Percentiles rank a stretch among this genome's conserved stretches.
Conservation (phyloP, 768 basidiomycete genomes). For the Mycena haematopus region DNA sequence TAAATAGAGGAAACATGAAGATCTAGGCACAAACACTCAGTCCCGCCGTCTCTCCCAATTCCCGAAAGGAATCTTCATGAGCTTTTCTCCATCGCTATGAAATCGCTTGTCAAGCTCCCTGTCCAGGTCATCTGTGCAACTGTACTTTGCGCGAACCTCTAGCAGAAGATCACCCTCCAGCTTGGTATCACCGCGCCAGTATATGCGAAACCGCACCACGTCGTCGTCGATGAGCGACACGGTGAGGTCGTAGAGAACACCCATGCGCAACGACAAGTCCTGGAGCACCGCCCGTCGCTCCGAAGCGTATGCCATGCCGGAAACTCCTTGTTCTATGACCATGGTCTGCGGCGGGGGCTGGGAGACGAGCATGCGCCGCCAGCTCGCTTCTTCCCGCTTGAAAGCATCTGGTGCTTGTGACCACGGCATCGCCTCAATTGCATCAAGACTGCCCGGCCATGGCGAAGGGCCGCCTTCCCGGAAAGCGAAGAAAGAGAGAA, state of each 20-base stretch:
- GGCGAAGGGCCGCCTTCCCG: not conserved
- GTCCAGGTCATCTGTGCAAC: not conserved
- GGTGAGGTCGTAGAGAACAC: not conserved
- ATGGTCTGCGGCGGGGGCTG: not conserved
- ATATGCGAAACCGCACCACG: not conserved
- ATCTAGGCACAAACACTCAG: not conserved
- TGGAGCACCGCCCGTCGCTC: not conserved
- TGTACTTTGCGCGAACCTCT: not conserved
- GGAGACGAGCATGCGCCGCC: not conserved
- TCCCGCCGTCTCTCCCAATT: not conserved
- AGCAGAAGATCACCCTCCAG: not conserved
- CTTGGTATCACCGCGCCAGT: not conserved
- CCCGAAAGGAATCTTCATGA: not conserved
- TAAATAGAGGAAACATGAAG: not conserved
- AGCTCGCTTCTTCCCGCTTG: not conserved
- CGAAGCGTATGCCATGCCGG: not conserved
- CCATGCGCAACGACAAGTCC: constrained; percentile 2
- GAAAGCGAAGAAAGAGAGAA: not conserved
- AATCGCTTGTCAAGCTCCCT: constrained; percentile 1
- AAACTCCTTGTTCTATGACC: not conserved
- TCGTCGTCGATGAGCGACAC: constrained; percentile 5
- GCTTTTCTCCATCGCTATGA: not conserved
- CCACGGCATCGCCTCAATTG: not conserved
- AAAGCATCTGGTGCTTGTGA: not conserved
- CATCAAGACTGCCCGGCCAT: not conserved